Conservation (phyloP, 2,329 filamentous ascomycete genomes). For the Fusarium sp. region DNA sequence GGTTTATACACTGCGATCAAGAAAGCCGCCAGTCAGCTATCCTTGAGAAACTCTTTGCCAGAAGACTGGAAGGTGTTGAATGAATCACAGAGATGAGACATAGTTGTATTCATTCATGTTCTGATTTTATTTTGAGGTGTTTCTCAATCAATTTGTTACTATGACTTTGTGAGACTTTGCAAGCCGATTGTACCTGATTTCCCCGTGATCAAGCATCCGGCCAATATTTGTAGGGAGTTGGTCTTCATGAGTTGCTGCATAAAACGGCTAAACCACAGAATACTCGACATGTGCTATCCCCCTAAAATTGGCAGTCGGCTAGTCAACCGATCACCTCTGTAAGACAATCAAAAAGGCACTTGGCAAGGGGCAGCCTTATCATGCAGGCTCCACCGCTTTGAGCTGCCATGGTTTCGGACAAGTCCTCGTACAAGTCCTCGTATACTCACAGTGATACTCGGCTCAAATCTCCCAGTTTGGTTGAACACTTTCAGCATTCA, state of each 20-base stretch:
- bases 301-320: not conserved
- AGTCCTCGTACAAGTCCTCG: fast-evolving
- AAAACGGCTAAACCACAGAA: no score
- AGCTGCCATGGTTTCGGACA: not conserved
- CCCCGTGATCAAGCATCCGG: not conserved
- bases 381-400: not conserved
- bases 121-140: no score
- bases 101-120: fast-evolving
- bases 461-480: no score
- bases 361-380: not conserved
- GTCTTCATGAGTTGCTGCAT: not conserved
- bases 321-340: not conserved
- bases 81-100: not conserved
- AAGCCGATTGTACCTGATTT: fast-evolving
- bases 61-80: not conserved
- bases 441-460: not conserved
- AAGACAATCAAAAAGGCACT: not conserved
- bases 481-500: fast-evolving
- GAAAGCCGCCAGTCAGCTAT: not conserved
- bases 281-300: fast-evolving
- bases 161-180: not conserved
- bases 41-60: not conserved
- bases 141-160: not conserved
- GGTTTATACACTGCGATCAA: not conserved
- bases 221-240: not conserved